Conservation (phyloP, 352 stramenopile genomes). For the Sclerospora graminicola region DNA sequence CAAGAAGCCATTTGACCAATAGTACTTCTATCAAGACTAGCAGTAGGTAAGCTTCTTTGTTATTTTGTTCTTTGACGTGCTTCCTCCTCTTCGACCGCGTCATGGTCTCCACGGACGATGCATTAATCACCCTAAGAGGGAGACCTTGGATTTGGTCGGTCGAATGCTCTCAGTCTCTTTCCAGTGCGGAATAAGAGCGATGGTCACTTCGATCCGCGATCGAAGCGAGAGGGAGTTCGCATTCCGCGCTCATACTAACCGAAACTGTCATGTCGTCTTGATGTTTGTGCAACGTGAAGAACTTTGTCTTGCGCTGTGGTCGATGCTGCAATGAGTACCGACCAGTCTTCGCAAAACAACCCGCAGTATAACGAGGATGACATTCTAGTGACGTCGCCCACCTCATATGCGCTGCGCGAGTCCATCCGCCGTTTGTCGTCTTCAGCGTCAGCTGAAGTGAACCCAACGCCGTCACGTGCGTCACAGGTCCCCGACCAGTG, state of each 20-base stretch:
- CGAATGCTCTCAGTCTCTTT: too few species aligned
- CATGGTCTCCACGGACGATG: too few species aligned
- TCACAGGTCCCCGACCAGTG: slow-evolving; percentile 14
- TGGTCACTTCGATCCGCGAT: slow-evolving; percentile 8
- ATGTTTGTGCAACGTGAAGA: slow-evolving; percentile 17
- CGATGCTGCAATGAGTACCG: slow-evolving; percentile 36
- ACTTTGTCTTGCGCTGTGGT: slow-evolving; percentile 9
- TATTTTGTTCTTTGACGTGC: neutral
- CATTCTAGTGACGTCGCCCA: slow-evolving; percentile 76
- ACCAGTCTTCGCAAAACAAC: slow-evolving; percentile 21
- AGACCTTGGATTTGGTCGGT: neutral
- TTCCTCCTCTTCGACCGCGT: neutral
- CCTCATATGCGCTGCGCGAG: slow-evolving; percentile 64
- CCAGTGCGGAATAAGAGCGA: slow-evolving; percentile 14
- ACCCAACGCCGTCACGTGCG: slow-evolving; percentile 16
- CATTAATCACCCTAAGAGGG: slow-evolving; percentile 1
- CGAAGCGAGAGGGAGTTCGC: slow-evolving; percentile 2
- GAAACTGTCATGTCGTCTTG: slow-evolving; percentile 1
- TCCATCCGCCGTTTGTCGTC: slow-evolving; percentile 72
- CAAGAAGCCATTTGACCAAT: slow-evolving; percentile 8
- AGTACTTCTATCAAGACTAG: slow-evolving; percentile 1
- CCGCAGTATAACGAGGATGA: slow-evolving; percentile 41
- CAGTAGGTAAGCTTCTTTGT: slow-evolving; percentile 12
- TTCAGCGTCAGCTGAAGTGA: slow-evolving; percentile 30
- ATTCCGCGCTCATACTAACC: slow-evolving; percentile 12